Percentiles rank a stretch among this genome's conserved stretches.
phyloP scores from a whole-genome alignment of 1,284 basidiomycete species.

The Austroboletus novae-zelandiae region DNA sequence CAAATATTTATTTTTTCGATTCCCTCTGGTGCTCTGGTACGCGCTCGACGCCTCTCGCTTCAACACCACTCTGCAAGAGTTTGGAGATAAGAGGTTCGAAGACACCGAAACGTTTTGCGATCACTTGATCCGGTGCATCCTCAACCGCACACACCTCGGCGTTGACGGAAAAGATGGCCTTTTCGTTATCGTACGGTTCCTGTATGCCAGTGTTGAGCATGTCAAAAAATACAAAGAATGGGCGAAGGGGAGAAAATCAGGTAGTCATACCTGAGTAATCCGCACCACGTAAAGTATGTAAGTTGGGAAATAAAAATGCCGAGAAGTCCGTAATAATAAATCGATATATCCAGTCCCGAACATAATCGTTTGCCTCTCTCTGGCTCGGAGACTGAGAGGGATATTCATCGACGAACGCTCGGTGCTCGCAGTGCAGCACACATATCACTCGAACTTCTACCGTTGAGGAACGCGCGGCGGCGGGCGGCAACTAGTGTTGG shows the following conservation, averaged over 20 bases:
- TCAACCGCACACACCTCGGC: constrained; percentile 9
- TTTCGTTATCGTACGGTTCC: constrained; percentile 23
- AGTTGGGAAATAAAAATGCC: too few relatives aligned
- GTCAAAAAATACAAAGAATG: not conserved
- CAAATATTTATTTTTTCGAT: constrained; percentile 44
- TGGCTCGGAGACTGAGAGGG: constrained; percentile 55
- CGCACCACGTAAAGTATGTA: too few relatives aligned
- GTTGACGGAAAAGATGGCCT: not conserved
- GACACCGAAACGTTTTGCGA: constrained; percentile 37
- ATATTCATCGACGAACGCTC: constrained; percentile 43
- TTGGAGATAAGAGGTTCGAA: constrained; percentile 38
- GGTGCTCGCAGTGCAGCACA: constrained; percentile 39
- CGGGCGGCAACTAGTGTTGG: too few relatives aligned
- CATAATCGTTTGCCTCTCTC: constrained; percentile 37
- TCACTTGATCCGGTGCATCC: constrained; percentile 33
- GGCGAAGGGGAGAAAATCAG: too few relatives aligned
- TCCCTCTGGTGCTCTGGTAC: constrained; percentile 46
- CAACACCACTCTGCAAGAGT: constrained; percentile 45
- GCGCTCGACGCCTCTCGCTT: constrained; percentile 51
- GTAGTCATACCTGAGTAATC: too few relatives aligned
- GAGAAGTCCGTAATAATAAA: too few relatives aligned
- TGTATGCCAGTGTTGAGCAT: not conserved
- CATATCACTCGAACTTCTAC: constrained; percentile 45
- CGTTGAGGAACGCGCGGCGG: constrained; percentile 29
- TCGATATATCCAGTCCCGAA: constrained; percentile 23